Conservation (phyloP, 176 grass and related monocot genomes). For the Musa itinerans region DNA sequence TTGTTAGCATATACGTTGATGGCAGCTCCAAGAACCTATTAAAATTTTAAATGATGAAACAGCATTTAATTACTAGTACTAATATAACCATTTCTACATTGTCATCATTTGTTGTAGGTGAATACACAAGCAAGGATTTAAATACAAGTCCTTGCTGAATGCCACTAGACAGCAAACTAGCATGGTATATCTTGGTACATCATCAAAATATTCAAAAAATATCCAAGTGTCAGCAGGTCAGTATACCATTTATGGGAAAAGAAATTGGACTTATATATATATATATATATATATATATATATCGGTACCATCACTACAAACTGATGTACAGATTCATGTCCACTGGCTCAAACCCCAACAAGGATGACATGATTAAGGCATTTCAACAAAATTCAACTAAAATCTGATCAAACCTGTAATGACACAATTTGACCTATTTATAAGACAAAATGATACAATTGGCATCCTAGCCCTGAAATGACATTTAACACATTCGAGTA, state of each 20-base stretch:
- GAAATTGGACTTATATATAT: too few species aligned
- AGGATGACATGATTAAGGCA: neutral
- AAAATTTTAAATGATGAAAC: constrained; percentile 31
- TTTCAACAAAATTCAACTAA: neutral
- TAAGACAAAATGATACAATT: neutral
- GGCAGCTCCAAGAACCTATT: constrained; percentile 72
- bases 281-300: too few species aligned
- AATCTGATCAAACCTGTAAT: neutral
- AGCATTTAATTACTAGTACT: neutral
- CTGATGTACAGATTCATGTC: too few species aligned
- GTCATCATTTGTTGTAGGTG: constrained; percentile 1
- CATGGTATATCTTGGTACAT: neutral
- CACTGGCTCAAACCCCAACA: neutral
- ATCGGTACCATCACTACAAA: too few species aligned
- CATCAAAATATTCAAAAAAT: neutral
- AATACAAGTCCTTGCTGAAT: neutral
- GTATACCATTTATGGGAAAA: neutral
- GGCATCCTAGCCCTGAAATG: neutral
- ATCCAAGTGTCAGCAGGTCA: neutral
- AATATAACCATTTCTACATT: neutral
- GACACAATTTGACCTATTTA: neutral
- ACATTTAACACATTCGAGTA: neutral
- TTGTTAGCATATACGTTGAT: constrained; percentile 92
- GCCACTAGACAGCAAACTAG: neutral
- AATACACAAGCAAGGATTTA: constrained; percentile 7